These are phyloP conservation scores for Rubia yunnanensis DNA, from an alignment of 257 asterid genomes.

Conservation along the genomic window DNA sequence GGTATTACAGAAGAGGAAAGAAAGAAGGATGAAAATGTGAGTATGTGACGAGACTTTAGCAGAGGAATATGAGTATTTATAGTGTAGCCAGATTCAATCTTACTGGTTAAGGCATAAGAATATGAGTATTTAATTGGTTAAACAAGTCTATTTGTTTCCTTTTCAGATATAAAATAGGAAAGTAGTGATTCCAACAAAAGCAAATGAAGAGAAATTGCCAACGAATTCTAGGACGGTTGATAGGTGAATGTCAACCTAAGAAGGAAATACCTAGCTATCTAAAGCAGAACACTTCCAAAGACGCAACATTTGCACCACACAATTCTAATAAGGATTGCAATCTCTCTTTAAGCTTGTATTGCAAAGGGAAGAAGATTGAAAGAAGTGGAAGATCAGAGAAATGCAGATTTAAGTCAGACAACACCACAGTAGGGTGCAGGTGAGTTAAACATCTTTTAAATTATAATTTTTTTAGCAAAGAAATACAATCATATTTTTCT, in stretches of 20 bases:
- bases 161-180: background rate
- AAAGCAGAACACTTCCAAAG: conserved; percentile 34
- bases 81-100: no score
- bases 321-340: conserved; percentile 60
- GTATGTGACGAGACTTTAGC: no score
- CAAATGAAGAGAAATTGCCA: background rate
- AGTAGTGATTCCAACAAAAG: background rate
- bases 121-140: no score
- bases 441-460: background rate
- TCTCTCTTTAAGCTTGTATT: conserved; percentile 75
- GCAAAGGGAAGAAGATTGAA: conserved; percentile 17
- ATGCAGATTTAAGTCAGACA: conserved; percentile 8
- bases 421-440: background rate
- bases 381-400: conserved; percentile 10
- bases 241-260: conserved; percentile 2
- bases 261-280: conserved; percentile 37
- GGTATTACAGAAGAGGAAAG: no score
- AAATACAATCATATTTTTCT: conserved; percentile 12
- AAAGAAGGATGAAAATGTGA: no score
- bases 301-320: conserved; percentile 66
- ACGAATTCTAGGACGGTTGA: background rate
- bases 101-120: no score
- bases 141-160: background rate
- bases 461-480: no score
- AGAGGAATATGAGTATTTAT: no score